These are phyloP conservation scores for Fusarium duplospermum DNA, from an alignment of 2,329 filamentous ascomycete species.

Conservation along the genomic window DNA sequence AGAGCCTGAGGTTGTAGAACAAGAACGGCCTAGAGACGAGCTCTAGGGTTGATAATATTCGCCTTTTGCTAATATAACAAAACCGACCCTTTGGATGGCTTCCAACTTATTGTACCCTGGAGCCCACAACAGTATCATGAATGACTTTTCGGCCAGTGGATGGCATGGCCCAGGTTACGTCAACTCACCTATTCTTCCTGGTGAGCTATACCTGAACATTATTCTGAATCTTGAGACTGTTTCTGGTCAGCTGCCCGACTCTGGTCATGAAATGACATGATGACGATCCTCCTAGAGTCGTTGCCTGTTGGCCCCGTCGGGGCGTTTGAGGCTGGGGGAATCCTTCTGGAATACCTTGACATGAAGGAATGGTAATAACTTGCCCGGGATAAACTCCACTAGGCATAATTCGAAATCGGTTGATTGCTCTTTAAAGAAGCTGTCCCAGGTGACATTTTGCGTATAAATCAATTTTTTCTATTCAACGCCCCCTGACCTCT, in stretches of 20 bases:
- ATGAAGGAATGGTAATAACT: neutral
- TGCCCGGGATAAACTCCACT: neutral
- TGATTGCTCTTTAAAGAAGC: neutral
- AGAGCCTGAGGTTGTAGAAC: conserved; percentile 41
- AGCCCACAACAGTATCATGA: neutral
- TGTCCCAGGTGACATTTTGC: neutral
- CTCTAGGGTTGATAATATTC: conserved; percentile 39
- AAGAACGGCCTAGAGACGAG: conserved; percentile 53
- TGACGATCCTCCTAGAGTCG: neutral
- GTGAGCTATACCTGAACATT: neutral
- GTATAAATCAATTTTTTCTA: neutral
- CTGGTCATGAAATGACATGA: neutral
- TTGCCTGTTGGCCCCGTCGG: neutral
- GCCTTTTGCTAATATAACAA: neutral
- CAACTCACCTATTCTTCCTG: neutral
- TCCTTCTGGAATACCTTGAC: neutral
- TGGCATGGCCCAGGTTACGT: no score
- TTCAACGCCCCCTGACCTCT: neutral
- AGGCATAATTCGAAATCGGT: neutral
- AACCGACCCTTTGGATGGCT: neutral
- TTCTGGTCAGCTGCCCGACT: neutral
- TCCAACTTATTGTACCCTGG: no score
- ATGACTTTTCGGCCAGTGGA: neutral
- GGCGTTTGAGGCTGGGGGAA: neutral
- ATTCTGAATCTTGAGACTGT: neutral